Conservation (phyloP, 2,329 filamentous ascomycete genomes). For the Clonostachys sp. region DNA sequence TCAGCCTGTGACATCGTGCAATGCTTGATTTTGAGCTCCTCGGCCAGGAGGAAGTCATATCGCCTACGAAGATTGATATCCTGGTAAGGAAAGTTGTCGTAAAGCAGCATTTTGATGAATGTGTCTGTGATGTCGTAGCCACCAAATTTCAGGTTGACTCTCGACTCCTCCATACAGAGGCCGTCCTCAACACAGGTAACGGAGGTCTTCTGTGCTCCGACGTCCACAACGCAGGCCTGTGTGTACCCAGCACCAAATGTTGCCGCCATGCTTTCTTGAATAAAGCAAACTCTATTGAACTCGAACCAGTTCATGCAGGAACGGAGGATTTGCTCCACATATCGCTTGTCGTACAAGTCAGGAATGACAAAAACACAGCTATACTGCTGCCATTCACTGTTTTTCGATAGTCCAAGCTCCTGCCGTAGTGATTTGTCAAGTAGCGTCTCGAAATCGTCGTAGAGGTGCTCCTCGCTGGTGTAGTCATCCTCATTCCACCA, state of each 20-base stretch:
- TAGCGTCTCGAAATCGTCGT: constrained; percentile 82
- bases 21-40: constrained; percentile 91
- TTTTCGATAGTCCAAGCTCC: constrained; percentile 75
- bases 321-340: constrained; percentile 79
- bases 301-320: constrained; percentile 86
- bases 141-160: constrained; percentile 91
- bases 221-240: constrained; percentile 89
- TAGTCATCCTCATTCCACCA: constrained; percentile 92
- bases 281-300: constrained; percentile 85
- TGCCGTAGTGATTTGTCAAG: constrained; percentile 80
- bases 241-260: constrained; percentile 95
- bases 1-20: constrained; percentile 89
- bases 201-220: constrained; percentile 95
- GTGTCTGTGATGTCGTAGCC: constrained; percentile 90
- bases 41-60: constrained; percentile 89
- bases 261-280: constrained; percentile 92
- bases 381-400: constrained; percentile 83
- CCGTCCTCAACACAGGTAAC: constrained; percentile 97
- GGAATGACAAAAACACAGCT: constrained; percentile 97
- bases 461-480: constrained; percentile 70
- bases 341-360: constrained; percentile 91
- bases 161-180: constrained; percentile 88
- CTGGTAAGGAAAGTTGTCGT: constrained; percentile 90
- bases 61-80: constrained; percentile 88
- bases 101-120: constrained; percentile 97